Base-by-base conservation (phyloP, 192 early-diverging fungal species). In the Coemansia sp. region DNA sequence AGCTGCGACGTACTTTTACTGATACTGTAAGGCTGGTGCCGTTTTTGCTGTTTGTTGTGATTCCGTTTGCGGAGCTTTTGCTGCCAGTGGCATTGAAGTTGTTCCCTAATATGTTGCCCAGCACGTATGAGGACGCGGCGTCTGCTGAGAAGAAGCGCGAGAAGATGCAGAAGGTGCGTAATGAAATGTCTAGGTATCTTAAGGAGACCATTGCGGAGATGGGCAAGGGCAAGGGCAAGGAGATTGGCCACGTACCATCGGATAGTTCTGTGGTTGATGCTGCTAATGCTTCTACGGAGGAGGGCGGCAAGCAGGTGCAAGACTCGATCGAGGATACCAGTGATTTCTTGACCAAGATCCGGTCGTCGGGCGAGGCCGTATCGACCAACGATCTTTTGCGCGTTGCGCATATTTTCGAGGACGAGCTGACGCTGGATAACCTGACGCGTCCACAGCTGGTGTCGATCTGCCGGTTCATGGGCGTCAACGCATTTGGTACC, bases 101-200 rank as follows among this genome's bases (percentile, higher is more conserved):
- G 50, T 98, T 97, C 88, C 96, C 96, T 22, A 92, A 94, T 68
- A 96, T 98, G 94, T 75, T 98, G 36, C 96, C 96, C 10, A 91
- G 89, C 60, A 98, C 96, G 5, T 98, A 95, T 83, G 94, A 96
- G 76, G 89, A 90, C 86, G 91, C 93, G 81, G 70, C 75, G 55
- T 42, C 64, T 5, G 83, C 92, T 77, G 96, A 98, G 64, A 94
- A 98, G 83, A 98, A 98, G 83, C 91, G 91, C 69, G 88, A 86
- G 69, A 96, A 95, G 86, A 83, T 94, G 49, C 84, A 96, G 59
- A 90, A 93, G 72, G 90, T 98, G 50, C 90, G 96, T 59, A 83
- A 97, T 25, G 91, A 28, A 69, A 68, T 30, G 82, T 78, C 29
- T 86, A 12, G 12, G 36, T 38, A 38, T 38, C 36, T 38, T 10